Evolutionary conservation across 2,329 filamentous ascomycete species (phyloP).

Genomic region (Sarocladiaceae sp.): DNA sequence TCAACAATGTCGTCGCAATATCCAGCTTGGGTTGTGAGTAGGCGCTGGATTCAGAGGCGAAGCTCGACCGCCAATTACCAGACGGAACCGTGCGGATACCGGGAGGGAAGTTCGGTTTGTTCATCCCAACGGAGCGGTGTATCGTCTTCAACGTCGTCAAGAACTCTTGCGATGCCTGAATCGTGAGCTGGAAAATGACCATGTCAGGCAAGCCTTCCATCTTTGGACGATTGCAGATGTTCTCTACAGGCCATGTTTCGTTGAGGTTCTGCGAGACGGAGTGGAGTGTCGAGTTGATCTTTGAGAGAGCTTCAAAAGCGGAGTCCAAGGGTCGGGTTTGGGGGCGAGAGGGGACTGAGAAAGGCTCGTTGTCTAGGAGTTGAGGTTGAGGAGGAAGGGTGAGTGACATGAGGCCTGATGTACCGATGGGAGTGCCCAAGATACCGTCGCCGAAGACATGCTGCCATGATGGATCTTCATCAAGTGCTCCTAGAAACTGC

Average conservation of each 20-base stretch:
- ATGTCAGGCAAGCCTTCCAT: slow-evolving; percentile 1
- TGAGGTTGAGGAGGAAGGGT: slow-evolving; percentile 1
- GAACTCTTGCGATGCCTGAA: slow-evolving; percentile 21
- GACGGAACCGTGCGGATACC: slow-evolving; percentile 7
- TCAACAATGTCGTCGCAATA: slow-evolving; percentile 21
- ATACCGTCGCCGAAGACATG: neutral
- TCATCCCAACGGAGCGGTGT: slow-evolving; percentile 17
- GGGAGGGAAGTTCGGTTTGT: neutral
- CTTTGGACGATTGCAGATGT: neutral
- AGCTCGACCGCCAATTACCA: neutral
- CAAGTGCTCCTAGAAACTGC: neutral
- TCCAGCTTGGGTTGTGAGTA: slow-evolving; percentile 15
- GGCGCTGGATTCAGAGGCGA: neutral
- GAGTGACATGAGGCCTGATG: neutral
- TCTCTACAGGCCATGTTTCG: neutral
- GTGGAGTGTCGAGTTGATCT: slow-evolving; percentile 1
- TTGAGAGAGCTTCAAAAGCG: slow-evolving; percentile 1
- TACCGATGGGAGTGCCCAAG: no score
- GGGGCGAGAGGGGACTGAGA: neutral
- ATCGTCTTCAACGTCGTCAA: slow-evolving; percentile 17
- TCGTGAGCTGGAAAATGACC: slow-evolving; percentile 14
- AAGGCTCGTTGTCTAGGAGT: neutral
- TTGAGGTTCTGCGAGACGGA: neutral
- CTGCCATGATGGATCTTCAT: neutral
- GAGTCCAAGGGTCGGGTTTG: neutral